Conservation (phyloP, 345 rosid species). For the Salix caprea region DNA sequence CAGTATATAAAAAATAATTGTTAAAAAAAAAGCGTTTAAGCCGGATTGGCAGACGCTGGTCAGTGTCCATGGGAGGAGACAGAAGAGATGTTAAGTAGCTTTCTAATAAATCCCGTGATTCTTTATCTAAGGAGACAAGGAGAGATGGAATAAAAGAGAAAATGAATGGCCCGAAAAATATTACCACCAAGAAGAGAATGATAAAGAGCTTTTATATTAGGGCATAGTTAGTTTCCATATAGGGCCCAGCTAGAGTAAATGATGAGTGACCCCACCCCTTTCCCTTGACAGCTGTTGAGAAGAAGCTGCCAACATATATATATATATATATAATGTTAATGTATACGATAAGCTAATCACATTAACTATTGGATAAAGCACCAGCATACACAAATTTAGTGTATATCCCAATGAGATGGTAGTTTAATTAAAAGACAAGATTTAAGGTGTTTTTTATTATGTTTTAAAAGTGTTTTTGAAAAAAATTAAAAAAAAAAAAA, state of each 20-base stretch:
- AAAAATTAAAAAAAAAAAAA: too few relatives aligned
- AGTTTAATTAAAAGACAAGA: too few relatives aligned
- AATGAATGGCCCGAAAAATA: neutral
- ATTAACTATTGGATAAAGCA: neutral
- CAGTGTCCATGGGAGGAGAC: neutral
- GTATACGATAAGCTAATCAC: neutral
- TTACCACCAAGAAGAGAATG: neutral
- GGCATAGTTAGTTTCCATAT: neutral
- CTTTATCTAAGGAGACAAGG: neutral
- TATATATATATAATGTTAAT: too few relatives aligned
- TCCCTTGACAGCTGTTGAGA: slow-evolving; percentile 15
- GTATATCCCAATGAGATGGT: too few relatives aligned
- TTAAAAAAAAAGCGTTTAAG: too few relatives aligned
- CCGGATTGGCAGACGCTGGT: too few relatives aligned
- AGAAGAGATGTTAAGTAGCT: neutral
- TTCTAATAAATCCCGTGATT: neutral
- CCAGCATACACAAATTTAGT: neutral
- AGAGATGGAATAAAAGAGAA: fast-evolving
- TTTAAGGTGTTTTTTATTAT: fast-evolving
- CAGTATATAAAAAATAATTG: too few relatives aligned
- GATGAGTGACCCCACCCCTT: neutral
- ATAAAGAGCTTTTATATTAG: neutral
- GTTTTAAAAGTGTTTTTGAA: too few relatives aligned
- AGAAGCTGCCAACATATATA: slow-evolving; percentile 13
- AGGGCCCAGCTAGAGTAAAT: neutral